Conservation (phyloP, 2,329 filamentous ascomycete genomes). For the Blastomyces gilchristii region DNA sequence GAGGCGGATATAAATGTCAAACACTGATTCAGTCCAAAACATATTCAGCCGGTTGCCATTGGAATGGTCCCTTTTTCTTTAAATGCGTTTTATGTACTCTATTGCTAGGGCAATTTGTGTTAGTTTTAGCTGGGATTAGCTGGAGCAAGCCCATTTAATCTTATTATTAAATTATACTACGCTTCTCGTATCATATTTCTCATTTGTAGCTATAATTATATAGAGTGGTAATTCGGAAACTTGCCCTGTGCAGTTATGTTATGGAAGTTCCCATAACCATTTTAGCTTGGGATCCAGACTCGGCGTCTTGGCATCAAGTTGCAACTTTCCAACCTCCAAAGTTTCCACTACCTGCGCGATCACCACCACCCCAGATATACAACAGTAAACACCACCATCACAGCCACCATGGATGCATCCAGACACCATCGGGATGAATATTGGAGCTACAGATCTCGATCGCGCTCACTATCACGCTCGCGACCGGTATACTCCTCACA, state of each 20-base stretch:
- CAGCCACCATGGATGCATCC: neutral
- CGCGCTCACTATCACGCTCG: conserved; percentile 15
- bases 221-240: neutral
- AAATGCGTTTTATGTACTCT: neutral
- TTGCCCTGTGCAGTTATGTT: too few relatives aligned
- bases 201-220: neutral
- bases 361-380: neutral
- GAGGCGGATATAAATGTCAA: conserved; percentile 11
- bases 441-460: conserved; percentile 9
- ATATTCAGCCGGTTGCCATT: neutral
- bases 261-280: neutral
- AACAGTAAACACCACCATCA: neutral
- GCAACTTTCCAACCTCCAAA: neutral
- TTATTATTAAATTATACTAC: neutral
- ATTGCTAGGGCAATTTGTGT: neutral
- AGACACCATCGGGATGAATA: neutral
- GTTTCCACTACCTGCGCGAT: neutral
- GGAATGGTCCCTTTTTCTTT: neutral
- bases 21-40: neutral
- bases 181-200: neutral
- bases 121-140: neutral
- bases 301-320: neutral
- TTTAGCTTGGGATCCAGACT: neutral
- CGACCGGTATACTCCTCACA: conserved; percentile 31
- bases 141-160: neutral